Conservation (phyloP, 164 flowering plant genomes). For the Magnolia officinalis region DNA sequence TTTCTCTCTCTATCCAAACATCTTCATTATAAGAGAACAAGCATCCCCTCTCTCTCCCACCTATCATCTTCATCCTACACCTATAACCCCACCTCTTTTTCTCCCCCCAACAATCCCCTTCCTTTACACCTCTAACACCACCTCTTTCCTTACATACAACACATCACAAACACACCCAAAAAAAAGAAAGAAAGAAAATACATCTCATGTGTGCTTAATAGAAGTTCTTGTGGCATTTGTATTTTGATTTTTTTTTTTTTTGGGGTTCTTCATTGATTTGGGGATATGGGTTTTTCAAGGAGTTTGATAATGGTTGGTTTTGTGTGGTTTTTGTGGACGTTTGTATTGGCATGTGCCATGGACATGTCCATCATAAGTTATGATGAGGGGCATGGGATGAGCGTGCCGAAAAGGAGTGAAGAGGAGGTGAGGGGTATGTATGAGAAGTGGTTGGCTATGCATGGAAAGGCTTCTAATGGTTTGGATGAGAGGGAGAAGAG, state of each 20-base stretch:
- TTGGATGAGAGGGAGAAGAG: slow-evolving; percentile 41
- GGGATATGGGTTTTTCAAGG: not conserved
- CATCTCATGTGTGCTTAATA: not conserved
- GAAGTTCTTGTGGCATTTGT: not conserved
- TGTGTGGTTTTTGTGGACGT: not conserved
- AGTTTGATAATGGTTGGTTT: not conserved
- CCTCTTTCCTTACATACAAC: not conserved
- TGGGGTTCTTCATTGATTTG: not conserved
- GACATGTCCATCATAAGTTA: slow-evolving; percentile 38
- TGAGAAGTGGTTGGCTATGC: slow-evolving; percentile 50
- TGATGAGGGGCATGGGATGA: slow-evolving; percentile 8
- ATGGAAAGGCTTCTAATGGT: slow-evolving; percentile 51
- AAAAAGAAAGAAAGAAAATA: no score
- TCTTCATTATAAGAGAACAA: not conserved
- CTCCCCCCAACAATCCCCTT: not conserved
- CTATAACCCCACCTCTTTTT: not conserved
- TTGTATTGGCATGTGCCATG: slow-evolving; percentile 21
- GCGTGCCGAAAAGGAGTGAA: slow-evolving; percentile 26
- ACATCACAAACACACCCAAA: no score
- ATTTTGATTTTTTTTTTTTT: not conserved
- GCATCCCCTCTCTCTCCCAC: not conserved
- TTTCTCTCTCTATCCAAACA: not conserved
- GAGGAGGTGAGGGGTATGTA: slow-evolving; percentile 43
- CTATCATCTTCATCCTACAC: not conserved
- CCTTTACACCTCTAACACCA: not conserved